Evolutionary conservation across 2,329 filamentous ascomycete species (phyloP).

Genomic region (Ustulina deusta): DNA sequence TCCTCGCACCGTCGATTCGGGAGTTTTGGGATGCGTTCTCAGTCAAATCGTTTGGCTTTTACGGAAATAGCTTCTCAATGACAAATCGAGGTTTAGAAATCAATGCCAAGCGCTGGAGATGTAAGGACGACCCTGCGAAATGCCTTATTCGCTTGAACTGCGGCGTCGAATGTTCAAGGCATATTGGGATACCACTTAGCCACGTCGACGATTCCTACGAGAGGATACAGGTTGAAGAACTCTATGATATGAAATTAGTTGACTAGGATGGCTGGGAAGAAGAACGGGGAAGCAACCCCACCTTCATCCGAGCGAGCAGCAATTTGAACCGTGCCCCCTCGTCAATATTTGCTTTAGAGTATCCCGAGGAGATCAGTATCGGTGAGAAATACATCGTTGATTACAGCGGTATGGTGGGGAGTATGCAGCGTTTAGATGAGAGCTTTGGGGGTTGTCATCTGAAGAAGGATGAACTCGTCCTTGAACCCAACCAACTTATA

Average conservation of each 20-base stretch:
- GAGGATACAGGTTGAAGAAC: constrained; percentile 12
- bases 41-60: constrained; percentile 20
- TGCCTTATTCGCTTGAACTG: constrained; percentile 6
- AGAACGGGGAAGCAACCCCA: constrained; percentile 6
- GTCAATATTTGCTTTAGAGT: not conserved
- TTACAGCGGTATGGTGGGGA: not conserved
- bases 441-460: not conserved
- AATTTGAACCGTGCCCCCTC: not conserved
- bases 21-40: constrained; percentile 28
- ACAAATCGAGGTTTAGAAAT: constrained; percentile 31
- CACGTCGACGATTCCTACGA: constrained; percentile 5
- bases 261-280: not conserved
- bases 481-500: constrained; percentile 4
- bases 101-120: constrained; percentile 21
- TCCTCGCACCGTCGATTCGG: constrained; percentile 31
- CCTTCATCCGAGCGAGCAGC: constrained; percentile 1
- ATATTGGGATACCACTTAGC: constrained; percentile 6
- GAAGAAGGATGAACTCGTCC: constrained; percentile 2
- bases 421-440: not conserved
- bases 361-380: not conserved
- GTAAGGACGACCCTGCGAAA: constrained; percentile 1
- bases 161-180: not conserved
- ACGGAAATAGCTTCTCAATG: constrained; percentile 27
- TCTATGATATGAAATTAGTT: constrained; percentile 1
- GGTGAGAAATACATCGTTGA: constrained; percentile 13